These are phyloP conservation scores for Trypanosomatidae sp. DNA, from an alignment of 208 protist genomes.

Conservation along the genomic window DNA sequence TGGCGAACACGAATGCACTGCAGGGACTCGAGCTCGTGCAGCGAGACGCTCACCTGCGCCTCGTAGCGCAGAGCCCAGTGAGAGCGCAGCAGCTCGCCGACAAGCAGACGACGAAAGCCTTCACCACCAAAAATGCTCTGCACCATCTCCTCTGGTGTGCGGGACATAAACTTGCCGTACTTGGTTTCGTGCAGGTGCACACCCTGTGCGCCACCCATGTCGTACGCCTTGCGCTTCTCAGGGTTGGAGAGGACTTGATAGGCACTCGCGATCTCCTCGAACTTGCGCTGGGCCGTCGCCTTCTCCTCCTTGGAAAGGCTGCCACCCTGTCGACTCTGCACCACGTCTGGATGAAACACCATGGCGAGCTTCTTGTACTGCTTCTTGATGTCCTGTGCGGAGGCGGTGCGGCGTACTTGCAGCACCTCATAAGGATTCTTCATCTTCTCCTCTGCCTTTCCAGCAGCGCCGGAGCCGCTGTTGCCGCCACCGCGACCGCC, in stretches of 20 bases:
- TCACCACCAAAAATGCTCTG: constrained; percentile 85
- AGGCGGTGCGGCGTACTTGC: constrained; percentile 60
- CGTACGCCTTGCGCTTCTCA: constrained; percentile 80
- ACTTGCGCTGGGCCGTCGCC: constrained; percentile 49
- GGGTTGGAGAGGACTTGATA: constrained; percentile 88
- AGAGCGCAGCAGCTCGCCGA: constrained; percentile 77
- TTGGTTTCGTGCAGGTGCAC: constrained; percentile 67
- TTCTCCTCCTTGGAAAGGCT: constrained; percentile 35
- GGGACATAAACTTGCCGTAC: constrained; percentile 67
- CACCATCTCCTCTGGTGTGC: constrained; percentile 81
- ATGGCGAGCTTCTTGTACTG: constrained; percentile 90
- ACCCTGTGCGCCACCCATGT: constrained; percentile 62
- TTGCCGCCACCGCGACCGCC: not conserved
- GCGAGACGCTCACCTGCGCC: constrained; percentile 77
- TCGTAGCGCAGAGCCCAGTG: constrained; percentile 84
- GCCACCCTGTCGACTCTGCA: constrained; percentile 23
- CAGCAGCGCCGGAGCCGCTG: not conserved
- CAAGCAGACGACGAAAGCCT: constrained; percentile 52
- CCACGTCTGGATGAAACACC: constrained; percentile 85
- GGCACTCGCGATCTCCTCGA: constrained; percentile 68
- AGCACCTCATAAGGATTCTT: constrained; percentile 79
- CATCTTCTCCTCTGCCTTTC: too few species aligned
- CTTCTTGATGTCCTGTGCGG: constrained; percentile 61
- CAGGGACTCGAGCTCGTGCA: constrained; percentile 83
- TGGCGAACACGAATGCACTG: constrained; percentile 78